phyloP scores from a whole-genome alignment of 176 grass and related monocot species.

The Oryza brachyantha region DNA sequence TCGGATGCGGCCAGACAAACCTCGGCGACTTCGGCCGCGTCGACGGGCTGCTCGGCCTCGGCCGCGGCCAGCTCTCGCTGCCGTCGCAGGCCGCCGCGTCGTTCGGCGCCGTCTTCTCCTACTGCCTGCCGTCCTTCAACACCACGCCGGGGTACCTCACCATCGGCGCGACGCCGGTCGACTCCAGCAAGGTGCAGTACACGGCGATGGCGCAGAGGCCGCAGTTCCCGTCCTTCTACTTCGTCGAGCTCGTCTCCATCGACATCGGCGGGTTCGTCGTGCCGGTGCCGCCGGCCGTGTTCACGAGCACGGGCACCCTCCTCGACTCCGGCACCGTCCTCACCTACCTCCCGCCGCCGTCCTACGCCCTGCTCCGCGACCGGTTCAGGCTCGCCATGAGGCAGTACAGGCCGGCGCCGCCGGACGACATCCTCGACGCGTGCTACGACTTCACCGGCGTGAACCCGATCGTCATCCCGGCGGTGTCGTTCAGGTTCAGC shows the following conservation, averaged over 20 bases:
- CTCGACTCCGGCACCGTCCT: conserved; percentile 74
- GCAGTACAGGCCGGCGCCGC: conserved; percentile 45
- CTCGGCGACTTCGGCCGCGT: conserved; percentile 34
- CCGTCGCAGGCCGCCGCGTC: conserved; percentile 41
- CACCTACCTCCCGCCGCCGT: conserved; percentile 49
- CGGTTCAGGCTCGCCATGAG: conserved; percentile 50
- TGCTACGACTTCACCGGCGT: conserved; percentile 66
- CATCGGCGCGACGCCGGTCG: conserved; percentile 32
- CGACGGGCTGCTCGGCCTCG: conserved; percentile 64
- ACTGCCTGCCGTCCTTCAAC: conserved; percentile 61
- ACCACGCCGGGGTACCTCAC: conserved; percentile 43
- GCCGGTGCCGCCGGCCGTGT: conserved; percentile 35
- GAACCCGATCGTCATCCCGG: conserved; percentile 14
- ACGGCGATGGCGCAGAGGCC: conserved; percentile 45
- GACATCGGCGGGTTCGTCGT: conserved; percentile 53
- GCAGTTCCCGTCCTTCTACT: conserved; percentile 45
- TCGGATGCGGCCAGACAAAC: conserved; percentile 55
- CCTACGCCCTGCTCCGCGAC: conserved; percentile 48
- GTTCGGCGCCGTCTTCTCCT: conserved; percentile 55
- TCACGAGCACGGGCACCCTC: conserved; percentile 37
- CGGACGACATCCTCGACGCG: conserved; percentile 39
- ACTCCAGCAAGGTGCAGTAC: conserved; percentile 20
- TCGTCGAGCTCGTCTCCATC: conserved; percentile 50
- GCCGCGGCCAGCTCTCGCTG: conserved; percentile 45
- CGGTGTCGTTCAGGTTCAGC: conserved; percentile 49